Percentiles rank a stretch among this genome's conserved stretches.
phyloP scores from a whole-genome alignment of 805 yeast species.

The Yamadazyma ubonensis region DNA sequence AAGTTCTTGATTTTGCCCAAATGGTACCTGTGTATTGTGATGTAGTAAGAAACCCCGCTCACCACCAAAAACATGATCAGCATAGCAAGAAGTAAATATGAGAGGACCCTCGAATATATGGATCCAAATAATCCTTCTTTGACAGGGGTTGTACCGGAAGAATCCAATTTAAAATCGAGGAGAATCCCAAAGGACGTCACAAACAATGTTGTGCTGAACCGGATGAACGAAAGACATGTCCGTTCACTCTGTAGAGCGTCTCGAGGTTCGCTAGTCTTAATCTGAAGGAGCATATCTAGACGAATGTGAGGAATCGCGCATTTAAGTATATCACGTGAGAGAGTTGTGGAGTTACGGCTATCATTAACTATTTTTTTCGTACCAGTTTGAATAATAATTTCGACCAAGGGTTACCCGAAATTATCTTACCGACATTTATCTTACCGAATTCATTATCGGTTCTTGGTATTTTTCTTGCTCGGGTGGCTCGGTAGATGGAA shows the following conservation, averaged over 20 bases:
- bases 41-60: slow-evolving; percentile 42
- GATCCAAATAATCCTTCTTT: slow-evolving; percentile 10
- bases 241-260: slow-evolving; percentile 55
- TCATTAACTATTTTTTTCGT: too few relatives aligned
- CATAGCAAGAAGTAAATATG: slow-evolving; percentile 36
- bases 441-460: too few relatives aligned
- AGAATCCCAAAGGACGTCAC: slow-evolving; percentile 48
- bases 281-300: slow-evolving; percentile 18
- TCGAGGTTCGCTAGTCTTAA: slow-evolving; percentile 50
- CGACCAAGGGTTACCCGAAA: too few relatives aligned
- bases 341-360: too few relatives aligned
- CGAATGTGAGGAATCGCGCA: neutral
- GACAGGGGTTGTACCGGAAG: slow-evolving; percentile 27
- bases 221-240: slow-evolving; percentile 49
- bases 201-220: slow-evolving; percentile 45
- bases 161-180: slow-evolving; percentile 44
- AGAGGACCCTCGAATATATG: slow-evolving; percentile 28
- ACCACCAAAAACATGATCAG: slow-evolving; percentile 38
- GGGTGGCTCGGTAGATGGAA: too few relatives aligned
- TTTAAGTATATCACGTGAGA: neutral
- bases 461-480: too few relatives aligned
- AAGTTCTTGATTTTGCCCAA: slow-evolving; percentile 36
- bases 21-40: slow-evolving; percentile 45
- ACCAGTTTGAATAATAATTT: too few relatives aligned
- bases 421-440: too few relatives aligned